Evolutionary conservation across 768 basidiomycete species (phyloP), one percentile per base, ranked within the genome.

Genomic region (Auriculariales sp.): DNA sequence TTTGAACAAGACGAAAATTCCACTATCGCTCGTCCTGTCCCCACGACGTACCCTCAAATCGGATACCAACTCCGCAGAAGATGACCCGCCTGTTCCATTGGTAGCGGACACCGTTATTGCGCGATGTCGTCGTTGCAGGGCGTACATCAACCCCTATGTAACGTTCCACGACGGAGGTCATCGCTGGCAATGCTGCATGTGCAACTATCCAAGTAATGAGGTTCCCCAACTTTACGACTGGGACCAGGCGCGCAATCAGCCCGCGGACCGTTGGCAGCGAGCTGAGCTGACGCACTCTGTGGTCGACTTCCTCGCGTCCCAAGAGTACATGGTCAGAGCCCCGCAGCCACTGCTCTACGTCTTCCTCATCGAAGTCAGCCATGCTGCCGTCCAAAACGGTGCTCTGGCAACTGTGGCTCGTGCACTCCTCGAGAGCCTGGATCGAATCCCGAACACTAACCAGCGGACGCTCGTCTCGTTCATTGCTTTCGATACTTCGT

Each of bases 151-250:
- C 61, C 92, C 94, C 3, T 98, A 86, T 59, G 92, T 95, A 19
- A 89, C 91, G 59, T 98, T 98, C 64, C 89, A 98, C 59, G 95
- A 99, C 59, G 92, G 92, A 49, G 95, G 95, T 28, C 93, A 91
- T 66, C 80, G 91, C 54, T 99, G 95, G 95, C 86, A 95, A 62
- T 99, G 95, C 65, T 94, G 91, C 66, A 91, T 99, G 91, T 99
- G 95, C 65, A n/a, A n/a, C n/a, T 88, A 84, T 59, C 81, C 98
- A 75, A 86, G 89, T 34, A 99, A 98, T 63, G 95, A 98, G 66
- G 93, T 98, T 0, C 95, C 95, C 22, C 93, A 97, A 58, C 71
- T 95, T 47, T 98, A 98, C 61, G 95, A 99, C 62, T 99, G 95
- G 95, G 90, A 99, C 63, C 88, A 92, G 64, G 77, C 73, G 48